Evolutionary conservation across 768 basidiomycete species (phyloP), one percentile per base, ranked within the genome.

Genomic region (Termitomyces titanicus): DNA sequence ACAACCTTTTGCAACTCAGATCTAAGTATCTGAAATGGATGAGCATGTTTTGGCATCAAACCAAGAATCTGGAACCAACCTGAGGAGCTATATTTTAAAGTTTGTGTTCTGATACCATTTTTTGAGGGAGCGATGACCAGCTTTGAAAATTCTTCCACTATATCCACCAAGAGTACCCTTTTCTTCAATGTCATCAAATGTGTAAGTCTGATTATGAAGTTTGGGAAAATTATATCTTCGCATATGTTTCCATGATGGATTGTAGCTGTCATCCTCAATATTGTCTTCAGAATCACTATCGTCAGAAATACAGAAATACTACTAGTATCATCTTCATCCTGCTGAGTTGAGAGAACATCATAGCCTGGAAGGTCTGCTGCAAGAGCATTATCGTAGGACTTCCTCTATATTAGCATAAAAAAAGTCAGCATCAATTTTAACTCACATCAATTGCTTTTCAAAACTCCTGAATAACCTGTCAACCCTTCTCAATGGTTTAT

Each of bases 1-100:
- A n/a, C 39, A 3, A 40, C 39, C n/a, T 17, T 40, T 8, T 17
- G 13, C 8, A 40, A 17, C 20, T 40, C 39, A 17, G 20, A 18
- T 7, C 39, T 8, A 40, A 40, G 39, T 8, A 40, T 40, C 39
- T 40, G n/a, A 40, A 8, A 18, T 40, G 13, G 11, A 29, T 40
- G n/a, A 40, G 39, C n/a, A 40, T 18, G 8, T 3, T 8, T 18
- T 40, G 8, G 9, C 8, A 20, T 8, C 3, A 18, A 40, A 20
- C 6, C 22, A 11, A 18, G 13, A 20, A 8, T 22, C 9, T 9
- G 17, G 25, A n/a, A 29, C 44, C 7, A 5, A 73, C 73, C 65
- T 74, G 73, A 0, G 39, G 33, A 0, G 63, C 70, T 27, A 72
- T 61, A 47, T 74, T 44, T 69, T 70, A 56, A 69, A 69, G 48